A percentile compares a stretch with the other conserved stretches of the same genome.
These are phyloP conservation scores for Boletus fagicola DNA, from an alignment of 768 basidiomycete species.

Conservation along the genomic window DNA sequence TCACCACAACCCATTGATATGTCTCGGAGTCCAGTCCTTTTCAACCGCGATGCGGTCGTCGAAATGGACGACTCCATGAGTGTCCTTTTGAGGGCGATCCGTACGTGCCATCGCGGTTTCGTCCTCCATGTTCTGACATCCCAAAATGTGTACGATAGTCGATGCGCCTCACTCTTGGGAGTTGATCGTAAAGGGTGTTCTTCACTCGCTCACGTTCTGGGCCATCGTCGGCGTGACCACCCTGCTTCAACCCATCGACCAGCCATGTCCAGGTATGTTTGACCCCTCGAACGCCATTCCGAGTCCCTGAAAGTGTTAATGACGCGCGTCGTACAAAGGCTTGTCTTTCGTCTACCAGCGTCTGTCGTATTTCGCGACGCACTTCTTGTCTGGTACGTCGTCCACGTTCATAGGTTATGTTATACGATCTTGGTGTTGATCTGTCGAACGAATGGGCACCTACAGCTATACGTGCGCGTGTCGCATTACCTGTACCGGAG, in stretches of 20 bases:
- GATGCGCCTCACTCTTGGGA: conserved; percentile 20
- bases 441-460: neutral
- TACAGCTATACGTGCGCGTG: neutral
- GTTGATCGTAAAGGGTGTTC: conserved; percentile 9
- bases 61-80: neutral
- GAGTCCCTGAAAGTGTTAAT: neutral
- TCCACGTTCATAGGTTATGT: neutral
- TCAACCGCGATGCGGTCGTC: neutral
- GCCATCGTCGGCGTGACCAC: conserved; percentile 1
- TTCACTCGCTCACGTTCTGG: conserved; percentile 12
- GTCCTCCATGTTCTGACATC: neutral
- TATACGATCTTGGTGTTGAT: neutral
- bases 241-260: neutral
- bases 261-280: neutral
- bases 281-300: neutral
- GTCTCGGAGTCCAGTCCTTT: no score
- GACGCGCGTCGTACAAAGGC: neutral
- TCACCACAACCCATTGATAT: neutral
- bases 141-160: neutral
- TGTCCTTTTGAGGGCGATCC: conserved; percentile 14
- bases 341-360: neutral
- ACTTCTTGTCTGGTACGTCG: conserved; percentile 2
- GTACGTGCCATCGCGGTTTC: conserved; percentile 4
- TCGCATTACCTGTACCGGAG: neutral
- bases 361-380: neutral